Evolutionary conservation across 2,329 filamentous ascomycete species (phyloP).

Genomic region (Hansfordia pulvinata): DNA sequence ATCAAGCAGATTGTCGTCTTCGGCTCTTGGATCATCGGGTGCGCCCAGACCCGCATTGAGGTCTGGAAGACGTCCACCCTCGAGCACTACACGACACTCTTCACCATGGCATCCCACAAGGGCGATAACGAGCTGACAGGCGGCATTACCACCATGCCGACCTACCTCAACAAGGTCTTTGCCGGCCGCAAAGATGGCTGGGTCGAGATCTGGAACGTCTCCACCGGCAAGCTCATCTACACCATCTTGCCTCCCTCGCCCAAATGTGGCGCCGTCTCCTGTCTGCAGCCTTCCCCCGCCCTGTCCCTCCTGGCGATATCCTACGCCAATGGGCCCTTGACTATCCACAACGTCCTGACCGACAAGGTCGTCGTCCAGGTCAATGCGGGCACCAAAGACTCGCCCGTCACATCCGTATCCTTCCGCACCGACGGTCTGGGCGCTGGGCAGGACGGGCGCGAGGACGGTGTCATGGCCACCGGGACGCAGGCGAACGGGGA

Average conservation of each 20-base stretch:
- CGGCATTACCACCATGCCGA: conserved; percentile 77
- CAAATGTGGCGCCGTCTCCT: conserved; percentile 69
- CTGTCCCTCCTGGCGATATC: conserved; percentile 80
- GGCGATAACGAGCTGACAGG: conserved; percentile 60
- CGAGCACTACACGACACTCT: conserved; percentile 83
- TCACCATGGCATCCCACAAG: conserved; percentile 39
- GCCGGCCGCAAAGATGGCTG: conserved; percentile 76
- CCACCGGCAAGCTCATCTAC: conserved; percentile 81
- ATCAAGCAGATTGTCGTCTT: conserved; percentile 71
- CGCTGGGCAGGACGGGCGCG: conserved; percentile 73
- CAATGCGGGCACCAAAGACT: conserved; percentile 49
- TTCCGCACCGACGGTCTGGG: conserved; percentile 85
- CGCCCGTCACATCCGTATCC: conserved; percentile 66
- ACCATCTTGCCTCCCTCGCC: conserved; percentile 68
- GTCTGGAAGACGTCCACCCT: conserved; percentile 76
- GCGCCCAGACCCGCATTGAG: conserved; percentile 61
- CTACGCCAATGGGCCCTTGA: conserved; percentile 65
- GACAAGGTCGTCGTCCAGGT: conserved; percentile 62
- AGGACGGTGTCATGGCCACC: conserved; percentile 89
- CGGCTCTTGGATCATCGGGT: conserved; percentile 82
- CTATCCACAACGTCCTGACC: conserved; percentile 68
- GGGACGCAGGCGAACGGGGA: conserved; percentile 69
- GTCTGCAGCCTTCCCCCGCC: conserved; percentile 71
- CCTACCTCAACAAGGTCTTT: conserved; percentile 91
- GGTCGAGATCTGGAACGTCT: conserved; percentile 96